Evolutionary conservation across 768 basidiomycete genomes (phyloP).

Genomic region (Lactarius hatsudake): DNA sequence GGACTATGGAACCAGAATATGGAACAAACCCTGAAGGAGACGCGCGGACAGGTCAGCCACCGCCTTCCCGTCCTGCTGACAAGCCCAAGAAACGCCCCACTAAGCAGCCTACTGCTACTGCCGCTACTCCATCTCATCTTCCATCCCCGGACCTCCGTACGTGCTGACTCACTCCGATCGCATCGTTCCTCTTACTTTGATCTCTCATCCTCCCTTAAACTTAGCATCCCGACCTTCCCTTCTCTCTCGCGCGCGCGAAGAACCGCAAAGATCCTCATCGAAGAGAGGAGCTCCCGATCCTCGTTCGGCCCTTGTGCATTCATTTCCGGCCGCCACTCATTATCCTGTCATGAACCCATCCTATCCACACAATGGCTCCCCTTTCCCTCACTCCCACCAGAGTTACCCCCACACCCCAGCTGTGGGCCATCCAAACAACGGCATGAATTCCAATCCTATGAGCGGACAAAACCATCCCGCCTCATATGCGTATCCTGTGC

Average conservation of each 20-base stretch:
- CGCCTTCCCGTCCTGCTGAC: constrained; percentile 23
- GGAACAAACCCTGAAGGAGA: constrained; percentile 20
- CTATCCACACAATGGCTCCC: constrained; percentile 60
- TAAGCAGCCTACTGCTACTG: constrained; percentile 17
- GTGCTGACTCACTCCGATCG: constrained; percentile 18
- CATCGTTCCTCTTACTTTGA: constrained; percentile 1
- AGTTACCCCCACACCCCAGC: constrained; percentile 38
- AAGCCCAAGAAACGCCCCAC: constrained; percentile 25
- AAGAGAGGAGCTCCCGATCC: constrained; percentile 38
- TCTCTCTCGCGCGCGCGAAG: constrained; percentile 36
- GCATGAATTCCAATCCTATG: constrained; percentile 37
- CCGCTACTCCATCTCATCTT: constrained; percentile 9
- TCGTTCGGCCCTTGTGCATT: constrained; percentile 44
- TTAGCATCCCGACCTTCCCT: constrained; percentile 29
- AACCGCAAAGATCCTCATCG: constrained; percentile 25
- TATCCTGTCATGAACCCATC: constrained; percentile 68
- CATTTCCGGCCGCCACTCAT: constrained; percentile 45
- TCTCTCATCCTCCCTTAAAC: constrained; percentile 9
- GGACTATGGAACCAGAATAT: constrained; percentile 20
- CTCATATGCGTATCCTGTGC: constrained; percentile 40
- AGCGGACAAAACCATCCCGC: constrained; percentile 48
- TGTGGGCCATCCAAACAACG: constrained; percentile 37
- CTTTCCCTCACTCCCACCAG: constrained; percentile 42
- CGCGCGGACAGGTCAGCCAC: constrained; percentile 12
- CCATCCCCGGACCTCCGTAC: constrained; percentile 27